Base-by-base conservation (phyloP, 192 early-diverging fungal genomes). In the Umbelopsis isabellina region DNA sequence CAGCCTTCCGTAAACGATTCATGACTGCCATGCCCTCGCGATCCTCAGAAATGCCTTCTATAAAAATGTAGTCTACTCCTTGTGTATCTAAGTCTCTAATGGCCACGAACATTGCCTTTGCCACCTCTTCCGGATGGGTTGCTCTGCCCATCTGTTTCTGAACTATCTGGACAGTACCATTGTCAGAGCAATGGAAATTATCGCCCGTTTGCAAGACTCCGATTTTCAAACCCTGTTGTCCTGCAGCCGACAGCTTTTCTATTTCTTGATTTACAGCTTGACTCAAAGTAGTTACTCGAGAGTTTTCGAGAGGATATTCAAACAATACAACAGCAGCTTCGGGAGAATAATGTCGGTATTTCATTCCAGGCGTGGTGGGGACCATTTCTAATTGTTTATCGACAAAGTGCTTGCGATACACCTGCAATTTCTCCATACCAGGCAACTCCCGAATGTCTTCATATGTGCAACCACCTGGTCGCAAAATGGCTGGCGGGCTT, bases 341-440 rank as follows among this genome's bases (percentile, higher is more conserved):
- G 8, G 98, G 98, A 22, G 94, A 92, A 74, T 99, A 99, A 80
- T 99, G 98, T 7, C 95, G 81, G 77, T 99, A 99, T 78, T 99
- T 99, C 98, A 99, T 99, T 13, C 98, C 98, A 22, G 98, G 98
- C 20, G 98, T 97, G 0, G 94, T 96, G 1, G 98, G 98, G 9
- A 86, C 81, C 23, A 73, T 72, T 65, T 97, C 95, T 73, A 95
- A 76, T 27, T 77, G 82, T 4, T 74, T 76, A 55, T 91, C 91
- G 5, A 82, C 79, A 80, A 92, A 92, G 78, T 94, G 87, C 49
- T 91, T 90, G 44, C 84, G 83, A 70, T 95, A 99, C 10, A 97
- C 92, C 49, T 88, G 83, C 18, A 94, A 67, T 10, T 70, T 22
- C 52, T 90, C 83, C 83, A 93, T 87, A 13, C 91, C 92, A 1